These are phyloP conservation scores for Protomyces inundatus DNA, from an alignment of 1,139 yeast genomes.

Conservation along the genomic window DNA sequence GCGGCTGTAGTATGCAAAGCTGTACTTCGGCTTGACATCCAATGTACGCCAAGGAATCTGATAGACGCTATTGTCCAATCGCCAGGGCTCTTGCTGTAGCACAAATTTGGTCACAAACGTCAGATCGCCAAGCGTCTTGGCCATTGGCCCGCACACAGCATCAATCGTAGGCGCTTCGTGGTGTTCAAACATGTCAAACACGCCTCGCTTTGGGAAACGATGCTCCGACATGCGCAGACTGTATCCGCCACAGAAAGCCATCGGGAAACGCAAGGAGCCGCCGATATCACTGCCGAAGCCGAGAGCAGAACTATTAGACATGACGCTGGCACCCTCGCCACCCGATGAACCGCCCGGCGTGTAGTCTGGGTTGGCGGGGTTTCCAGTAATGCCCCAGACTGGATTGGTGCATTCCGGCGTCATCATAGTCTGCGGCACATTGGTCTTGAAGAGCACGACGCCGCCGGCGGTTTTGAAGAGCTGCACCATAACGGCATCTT, in stretches of 20 bases:
- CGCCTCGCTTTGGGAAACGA: conserved; percentile 42
- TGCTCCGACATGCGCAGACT: conserved; percentile 40
- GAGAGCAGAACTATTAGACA: conserved; percentile 44
- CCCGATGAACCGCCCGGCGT: conserved; percentile 55
- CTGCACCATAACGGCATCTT: conserved; percentile 41
- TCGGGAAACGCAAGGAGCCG: conserved; percentile 53
- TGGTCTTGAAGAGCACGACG: conserved; percentile 54
- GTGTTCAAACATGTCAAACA: background rate
- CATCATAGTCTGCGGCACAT: conserved; percentile 55
- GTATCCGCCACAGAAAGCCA: conserved; percentile 45
- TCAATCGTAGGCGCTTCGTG: conserved; percentile 44
- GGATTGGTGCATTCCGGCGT: conserved; percentile 34
- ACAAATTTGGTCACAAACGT: conserved; percentile 55
- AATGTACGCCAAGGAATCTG: conserved; percentile 45
- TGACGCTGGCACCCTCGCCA: conserved; percentile 52
- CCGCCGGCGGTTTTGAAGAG: conserved; percentile 52
- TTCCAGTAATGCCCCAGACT: conserved; percentile 44
- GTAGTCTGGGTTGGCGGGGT: conserved; percentile 44
- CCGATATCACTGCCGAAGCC: conserved; percentile 58
- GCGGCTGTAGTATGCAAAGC: conserved; percentile 48
- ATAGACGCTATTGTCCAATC: conserved; percentile 46
- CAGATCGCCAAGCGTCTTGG: conserved; percentile 58
- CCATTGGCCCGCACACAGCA: conserved; percentile 56
- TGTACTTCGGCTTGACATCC: background rate
- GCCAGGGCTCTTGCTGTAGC: conserved; percentile 53